Conservation (phyloP, 1,284 basidiomycete species). For the Bjerkandera adusta region DNA sequence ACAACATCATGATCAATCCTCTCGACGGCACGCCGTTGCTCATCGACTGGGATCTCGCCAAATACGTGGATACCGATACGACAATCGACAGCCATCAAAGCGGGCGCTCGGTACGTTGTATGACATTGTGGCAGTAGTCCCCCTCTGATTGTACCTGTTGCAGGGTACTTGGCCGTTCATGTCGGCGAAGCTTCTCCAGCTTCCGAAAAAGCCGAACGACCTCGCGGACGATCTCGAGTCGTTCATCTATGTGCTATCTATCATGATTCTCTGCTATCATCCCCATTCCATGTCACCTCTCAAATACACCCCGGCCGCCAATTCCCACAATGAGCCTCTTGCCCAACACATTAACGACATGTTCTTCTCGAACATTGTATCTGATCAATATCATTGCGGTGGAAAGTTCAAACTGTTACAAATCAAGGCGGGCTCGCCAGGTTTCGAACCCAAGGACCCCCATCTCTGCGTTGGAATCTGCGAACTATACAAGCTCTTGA, state of each 20-base stretch:
- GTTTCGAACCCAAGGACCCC: no score
- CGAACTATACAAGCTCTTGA: no score
- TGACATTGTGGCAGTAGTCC: not conserved
- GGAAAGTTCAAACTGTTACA: no score
- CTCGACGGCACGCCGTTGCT: not conserved
- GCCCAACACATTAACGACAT: no score
- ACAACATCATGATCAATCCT: conserved; percentile 16
- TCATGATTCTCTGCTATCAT: conserved; percentile 2
- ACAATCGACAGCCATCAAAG: not conserved
- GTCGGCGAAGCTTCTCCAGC: not conserved
- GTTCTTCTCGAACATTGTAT: no score
- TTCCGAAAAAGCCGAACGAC: conserved; percentile 5
- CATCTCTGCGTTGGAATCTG: no score
- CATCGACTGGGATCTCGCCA: conserved; percentile 20
- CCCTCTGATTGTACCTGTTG: not conserved
- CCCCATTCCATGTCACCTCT: no score
- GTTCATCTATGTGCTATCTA: conserved; percentile 3
- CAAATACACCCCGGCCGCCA: no score
- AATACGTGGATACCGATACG: not conserved
- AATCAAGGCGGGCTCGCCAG: no score
- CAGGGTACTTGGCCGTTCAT: conserved; percentile 10
- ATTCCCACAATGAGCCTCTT: no score
- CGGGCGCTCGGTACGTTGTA: not conserved
- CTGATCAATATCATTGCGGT: no score
- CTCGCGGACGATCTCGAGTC: conserved; percentile 9